Evolutionary conservation across 2,329 filamentous ascomycete genomes (phyloP).

Genomic region (Beauveria pseudobassiana): DNA sequence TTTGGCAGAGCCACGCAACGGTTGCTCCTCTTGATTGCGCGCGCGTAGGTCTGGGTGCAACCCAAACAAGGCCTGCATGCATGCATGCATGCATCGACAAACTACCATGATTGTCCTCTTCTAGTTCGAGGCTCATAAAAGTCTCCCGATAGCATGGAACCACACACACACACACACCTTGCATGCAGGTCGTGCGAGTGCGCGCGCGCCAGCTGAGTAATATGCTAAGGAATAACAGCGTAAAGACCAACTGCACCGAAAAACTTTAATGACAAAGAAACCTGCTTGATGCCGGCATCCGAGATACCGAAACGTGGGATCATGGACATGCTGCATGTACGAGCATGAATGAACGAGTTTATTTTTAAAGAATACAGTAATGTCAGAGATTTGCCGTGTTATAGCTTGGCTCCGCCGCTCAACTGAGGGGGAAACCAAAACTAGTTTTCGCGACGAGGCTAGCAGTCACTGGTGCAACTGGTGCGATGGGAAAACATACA

Average conservation of each 20-base stretch:
- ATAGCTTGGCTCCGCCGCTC: background rate
- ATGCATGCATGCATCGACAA: background rate
- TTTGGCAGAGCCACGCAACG: background rate
- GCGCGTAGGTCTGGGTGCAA: background rate
- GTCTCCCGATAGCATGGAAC: background rate
- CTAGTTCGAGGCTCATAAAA: too few relatives aligned
- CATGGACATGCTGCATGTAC: background rate
- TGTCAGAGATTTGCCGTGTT: background rate
- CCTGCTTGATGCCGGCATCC: background rate
- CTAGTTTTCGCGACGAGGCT: background rate
- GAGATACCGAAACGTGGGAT: background rate
- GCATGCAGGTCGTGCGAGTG: background rate
- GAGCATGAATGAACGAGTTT: background rate
- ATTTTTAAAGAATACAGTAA: background rate
- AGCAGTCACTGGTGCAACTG: background rate
- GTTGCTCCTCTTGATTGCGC: background rate
- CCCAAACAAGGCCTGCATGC: background rate
- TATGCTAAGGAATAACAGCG: background rate
- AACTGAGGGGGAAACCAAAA: background rate
- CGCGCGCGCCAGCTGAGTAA: constrained; percentile 6
- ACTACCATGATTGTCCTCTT: background rate
- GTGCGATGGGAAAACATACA: background rate
- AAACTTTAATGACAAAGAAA: background rate
- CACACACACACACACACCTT: background rate
- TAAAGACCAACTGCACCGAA: background rate